Conservation (phyloP, 202 grass and related monocot species). For the Saccharum hybrid region DNA sequence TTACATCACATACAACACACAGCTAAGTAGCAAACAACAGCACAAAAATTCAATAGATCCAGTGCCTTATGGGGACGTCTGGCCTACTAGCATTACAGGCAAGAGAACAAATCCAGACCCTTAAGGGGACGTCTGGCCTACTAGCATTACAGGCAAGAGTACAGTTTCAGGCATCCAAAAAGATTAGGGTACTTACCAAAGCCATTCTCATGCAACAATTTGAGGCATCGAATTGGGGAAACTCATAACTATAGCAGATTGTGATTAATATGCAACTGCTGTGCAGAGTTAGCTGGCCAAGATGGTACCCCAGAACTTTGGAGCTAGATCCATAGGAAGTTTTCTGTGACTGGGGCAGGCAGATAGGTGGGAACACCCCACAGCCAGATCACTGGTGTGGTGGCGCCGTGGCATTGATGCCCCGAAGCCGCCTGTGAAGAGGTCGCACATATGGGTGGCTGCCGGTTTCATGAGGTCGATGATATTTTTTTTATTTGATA, state of each 20-base stretch:
- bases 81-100: too few relatives aligned
- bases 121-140: not conserved
- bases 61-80: not conserved
- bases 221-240: not conserved
- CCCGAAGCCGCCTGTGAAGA: not conserved
- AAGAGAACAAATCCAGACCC: too few relatives aligned
- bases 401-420: too few relatives aligned
- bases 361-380: not conserved
- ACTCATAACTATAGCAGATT: not conserved
- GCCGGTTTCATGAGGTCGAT: not conserved
- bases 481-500: not conserved
- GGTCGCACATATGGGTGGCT: not conserved
- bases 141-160: not conserved
- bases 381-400: not conserved
- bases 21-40: constrained; percentile 7
- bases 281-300: not conserved
- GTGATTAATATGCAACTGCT: not conserved
- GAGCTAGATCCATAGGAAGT: not conserved
- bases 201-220: constrained; percentile 68
- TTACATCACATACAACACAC: not conserved
- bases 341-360: not conserved
- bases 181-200: constrained; percentile 57
- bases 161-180: constrained; percentile 30
- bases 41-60: not conserved
- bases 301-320: not conserved